phyloP scores from a whole-genome alignment of 169 alveolate genomes.

The Plasmodium ovale region DNA sequence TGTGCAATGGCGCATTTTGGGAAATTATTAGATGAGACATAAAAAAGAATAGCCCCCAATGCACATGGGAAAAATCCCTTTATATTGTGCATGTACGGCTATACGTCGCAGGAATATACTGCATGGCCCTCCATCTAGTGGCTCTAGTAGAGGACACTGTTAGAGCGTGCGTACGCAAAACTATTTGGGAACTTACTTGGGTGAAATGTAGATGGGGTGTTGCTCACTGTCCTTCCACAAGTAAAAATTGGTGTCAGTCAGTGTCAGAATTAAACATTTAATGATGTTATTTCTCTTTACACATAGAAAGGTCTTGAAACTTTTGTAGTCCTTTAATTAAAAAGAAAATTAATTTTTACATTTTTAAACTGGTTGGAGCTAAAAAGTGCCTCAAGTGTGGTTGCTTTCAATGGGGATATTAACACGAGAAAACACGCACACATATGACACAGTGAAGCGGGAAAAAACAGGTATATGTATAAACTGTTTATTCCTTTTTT shows the following conservation, averaged over 20 bases:
- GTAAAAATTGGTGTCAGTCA: conserved; percentile 68
- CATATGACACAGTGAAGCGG: too few species aligned
- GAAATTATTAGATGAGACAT: too few species aligned
- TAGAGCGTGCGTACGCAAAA: neutral
- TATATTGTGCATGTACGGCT: neutral
- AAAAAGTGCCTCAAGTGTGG: too few species aligned
- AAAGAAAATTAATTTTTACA: too few species aligned
- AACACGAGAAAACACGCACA: too few species aligned
- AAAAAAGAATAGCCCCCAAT: neutral
- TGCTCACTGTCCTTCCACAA: conserved; percentile 66
- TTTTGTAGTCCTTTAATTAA: conserved; percentile 62
- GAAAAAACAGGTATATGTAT: too few species aligned
- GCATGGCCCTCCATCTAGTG: too few species aligned
- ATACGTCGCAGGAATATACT: too few species aligned
- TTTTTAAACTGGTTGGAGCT: too few species aligned
- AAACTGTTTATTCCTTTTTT: conserved; percentile 6
- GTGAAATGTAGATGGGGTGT: conserved; percentile 67
- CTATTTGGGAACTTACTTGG: conserved; percentile 19
- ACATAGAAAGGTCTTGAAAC: conserved; percentile 55
- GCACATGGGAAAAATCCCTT: neutral
- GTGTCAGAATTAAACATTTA: conserved; percentile 51
- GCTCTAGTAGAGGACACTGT: too few species aligned
- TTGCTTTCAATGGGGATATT: too few species aligned
- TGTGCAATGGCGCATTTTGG: neutral
- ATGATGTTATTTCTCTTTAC: conserved; percentile 61